These are phyloP conservation scores for Phylloporus arenicola DNA, from an alignment of 768 basidiomycete species.

Conservation along the genomic window DNA sequence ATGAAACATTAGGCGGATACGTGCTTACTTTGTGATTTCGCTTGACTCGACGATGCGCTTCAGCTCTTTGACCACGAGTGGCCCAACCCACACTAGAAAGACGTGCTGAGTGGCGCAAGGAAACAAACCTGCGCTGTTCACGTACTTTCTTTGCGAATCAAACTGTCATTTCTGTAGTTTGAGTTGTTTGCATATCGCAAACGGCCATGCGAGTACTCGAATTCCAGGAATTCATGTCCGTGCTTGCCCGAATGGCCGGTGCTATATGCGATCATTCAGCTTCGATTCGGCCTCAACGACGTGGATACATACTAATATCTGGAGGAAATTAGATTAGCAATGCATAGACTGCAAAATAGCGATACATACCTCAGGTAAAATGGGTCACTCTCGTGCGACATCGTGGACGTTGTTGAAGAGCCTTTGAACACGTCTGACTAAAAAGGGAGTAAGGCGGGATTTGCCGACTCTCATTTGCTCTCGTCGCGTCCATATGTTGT, in stretches of 20 bases:
- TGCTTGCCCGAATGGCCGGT: conserved; percentile 99
- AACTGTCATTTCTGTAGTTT: conserved; percentile 95
- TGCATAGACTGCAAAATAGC: not conserved
- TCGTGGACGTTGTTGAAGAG: conserved; percentile 17
- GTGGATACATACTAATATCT: conserved; percentile 48
- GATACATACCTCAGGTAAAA: conserved; percentile 68
- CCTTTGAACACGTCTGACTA: not conserved
- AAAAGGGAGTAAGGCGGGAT: conserved; percentile 7
- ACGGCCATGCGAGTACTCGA: conserved; percentile 95
- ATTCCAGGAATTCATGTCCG: conserved; percentile 97
- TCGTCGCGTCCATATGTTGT: conserved; percentile 26
- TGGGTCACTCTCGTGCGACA: conserved; percentile 57
- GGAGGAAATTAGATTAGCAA: conserved; percentile 10
- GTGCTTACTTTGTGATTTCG: conserved; percentile 82
- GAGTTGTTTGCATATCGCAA: conserved; percentile 99
- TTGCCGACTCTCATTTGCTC: conserved; percentile 7
- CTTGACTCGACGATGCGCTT: conserved; percentile 90
- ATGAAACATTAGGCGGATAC: too few species aligned
- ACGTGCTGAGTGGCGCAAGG: not conserved
- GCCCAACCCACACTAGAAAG: conserved; percentile 84
- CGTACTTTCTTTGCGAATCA: conserved; percentile 98
- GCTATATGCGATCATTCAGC: conserved; percentile 5
- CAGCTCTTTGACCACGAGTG: conserved; percentile 88
- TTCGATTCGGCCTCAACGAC: not conserved
- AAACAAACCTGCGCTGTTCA: conserved; percentile 10